phyloP scores from a whole-genome alignment of 1,284 basidiomycete genomes.

The Gymnopus androsaceus region DNA sequence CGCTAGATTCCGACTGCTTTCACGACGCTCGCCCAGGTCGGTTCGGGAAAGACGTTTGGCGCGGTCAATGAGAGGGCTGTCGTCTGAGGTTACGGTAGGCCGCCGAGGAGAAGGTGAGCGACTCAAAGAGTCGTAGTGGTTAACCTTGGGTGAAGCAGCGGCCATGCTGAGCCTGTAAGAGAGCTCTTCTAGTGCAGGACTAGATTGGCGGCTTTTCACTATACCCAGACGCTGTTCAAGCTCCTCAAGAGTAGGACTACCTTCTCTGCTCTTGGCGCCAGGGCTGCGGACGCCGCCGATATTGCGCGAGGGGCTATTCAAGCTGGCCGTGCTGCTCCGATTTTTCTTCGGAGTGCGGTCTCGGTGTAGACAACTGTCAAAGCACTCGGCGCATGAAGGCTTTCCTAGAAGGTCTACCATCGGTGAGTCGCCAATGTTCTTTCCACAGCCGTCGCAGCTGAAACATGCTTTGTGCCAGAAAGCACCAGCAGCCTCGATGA shows the following conservation, averaged over 20 bases:
- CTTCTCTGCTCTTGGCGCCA: slow-evolving; percentile 43
- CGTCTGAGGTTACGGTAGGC: slow-evolving; percentile 18
- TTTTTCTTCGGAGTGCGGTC: slow-evolving; percentile 48
- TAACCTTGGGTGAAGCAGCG: slow-evolving; percentile 28
- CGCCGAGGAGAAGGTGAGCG: slow-evolving; percentile 21
- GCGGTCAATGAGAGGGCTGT: slow-evolving; percentile 34
- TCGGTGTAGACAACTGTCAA: slow-evolving; percentile 68
- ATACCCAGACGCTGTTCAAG: slow-evolving; percentile 51
- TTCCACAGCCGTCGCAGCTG: slow-evolving; percentile 68
- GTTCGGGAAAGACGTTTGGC: slow-evolving; percentile 23
- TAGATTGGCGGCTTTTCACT: slow-evolving; percentile 56
- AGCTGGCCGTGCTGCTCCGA: slow-evolving; percentile 23
- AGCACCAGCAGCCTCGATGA: slow-evolving; percentile 65
- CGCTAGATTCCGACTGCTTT: neutral
- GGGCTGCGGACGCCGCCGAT: slow-evolving; percentile 40
- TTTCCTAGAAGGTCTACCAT: slow-evolving; percentile 80
- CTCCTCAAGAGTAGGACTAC: slow-evolving; percentile 57
- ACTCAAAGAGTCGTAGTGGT: slow-evolving; percentile 22
- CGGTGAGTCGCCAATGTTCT: slow-evolving; percentile 69
- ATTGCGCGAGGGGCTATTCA: slow-evolving; percentile 31
- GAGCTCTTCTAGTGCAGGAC: slow-evolving; percentile 57
- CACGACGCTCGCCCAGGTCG: slow-evolving; percentile 1
- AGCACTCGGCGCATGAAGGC: slow-evolving; percentile 76
- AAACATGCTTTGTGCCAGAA: slow-evolving; percentile 83
- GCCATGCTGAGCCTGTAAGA: slow-evolving; percentile 52